phyloP scores from a whole-genome alignment of 176 grass and related monocot genomes.

The Zizania latifolia region DNA sequence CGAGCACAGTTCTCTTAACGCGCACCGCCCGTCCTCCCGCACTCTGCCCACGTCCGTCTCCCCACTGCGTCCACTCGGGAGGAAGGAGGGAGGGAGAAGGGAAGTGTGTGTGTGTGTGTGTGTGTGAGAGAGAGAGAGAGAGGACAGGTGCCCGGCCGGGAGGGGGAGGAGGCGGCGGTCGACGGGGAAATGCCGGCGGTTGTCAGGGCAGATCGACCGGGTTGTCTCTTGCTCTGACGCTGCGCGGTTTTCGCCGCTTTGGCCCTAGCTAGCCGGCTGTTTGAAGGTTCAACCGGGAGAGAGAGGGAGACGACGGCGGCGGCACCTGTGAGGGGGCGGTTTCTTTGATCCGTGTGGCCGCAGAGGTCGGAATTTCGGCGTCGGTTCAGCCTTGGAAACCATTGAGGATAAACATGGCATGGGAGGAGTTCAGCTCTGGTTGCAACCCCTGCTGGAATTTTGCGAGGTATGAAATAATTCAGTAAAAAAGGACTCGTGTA shows the following conservation, averaged over 20 bases:
- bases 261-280: background rate
- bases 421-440: background rate
- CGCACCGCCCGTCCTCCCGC: background rate
- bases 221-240: background rate
- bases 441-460: background rate
- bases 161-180: background rate
- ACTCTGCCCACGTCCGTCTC: background rate
- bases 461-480: slow-evolving; percentile 29
- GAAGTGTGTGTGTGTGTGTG: too few relatives aligned
- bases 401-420: background rate
- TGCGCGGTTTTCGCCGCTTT: background rate
- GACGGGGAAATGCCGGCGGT: too few relatives aligned
- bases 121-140: background rate
- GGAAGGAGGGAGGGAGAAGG: background rate
- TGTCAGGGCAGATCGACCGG: background rate
- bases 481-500: background rate
- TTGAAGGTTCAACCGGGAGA: background rate
- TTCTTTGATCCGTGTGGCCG: background rate
- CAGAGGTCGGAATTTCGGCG: slow-evolving; percentile 8
- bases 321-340: background rate
- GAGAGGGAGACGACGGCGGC: slow-evolving; percentile 10
- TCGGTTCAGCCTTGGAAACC: background rate
- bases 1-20: slow-evolving; percentile 26
- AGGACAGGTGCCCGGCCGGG: background rate
- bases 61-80: background rate